Conservation (phyloP, 192 early-diverging fungal species). For the Linnemannia hyalina region DNA sequence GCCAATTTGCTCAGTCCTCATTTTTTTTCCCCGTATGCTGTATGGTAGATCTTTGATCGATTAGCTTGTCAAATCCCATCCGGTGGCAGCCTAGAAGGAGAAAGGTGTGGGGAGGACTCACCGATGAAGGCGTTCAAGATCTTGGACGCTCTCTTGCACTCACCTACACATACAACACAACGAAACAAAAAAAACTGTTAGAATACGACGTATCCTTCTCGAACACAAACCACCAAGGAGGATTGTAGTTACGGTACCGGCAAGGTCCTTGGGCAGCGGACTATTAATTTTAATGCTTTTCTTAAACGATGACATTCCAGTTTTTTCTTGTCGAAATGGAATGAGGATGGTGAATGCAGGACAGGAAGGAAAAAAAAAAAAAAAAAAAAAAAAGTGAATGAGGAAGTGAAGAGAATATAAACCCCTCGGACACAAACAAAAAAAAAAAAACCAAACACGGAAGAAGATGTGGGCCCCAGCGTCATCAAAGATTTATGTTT, state of each 20-base stretch:
- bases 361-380: too few relatives aligned
- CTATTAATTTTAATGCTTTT: conserved; percentile 7
- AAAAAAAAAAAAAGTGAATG: background rate
- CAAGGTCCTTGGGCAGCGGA: conserved; percentile 49
- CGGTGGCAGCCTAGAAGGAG: background rate
- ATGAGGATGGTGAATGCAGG: background rate
- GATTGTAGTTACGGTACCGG: conserved; percentile 8
- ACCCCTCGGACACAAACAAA: background rate
- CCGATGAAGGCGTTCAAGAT: conserved; percentile 67
- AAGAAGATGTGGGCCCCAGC: too few relatives aligned
- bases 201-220: too few relatives aligned
- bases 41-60: too few relatives aligned
- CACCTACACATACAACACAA: conserved; percentile 29
- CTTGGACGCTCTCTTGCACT: conserved; percentile 64
- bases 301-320: background rate
- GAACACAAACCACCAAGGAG: too few relatives aligned
- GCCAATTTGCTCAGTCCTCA: too few relatives aligned
- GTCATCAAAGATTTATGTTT: background rate
- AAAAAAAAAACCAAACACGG: conserved; percentile 44
- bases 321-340: background rate
- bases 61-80: background rate
- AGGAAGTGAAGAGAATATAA: background rate
- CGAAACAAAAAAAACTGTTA: background rate
- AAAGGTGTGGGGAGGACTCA: conserved; percentile 13
- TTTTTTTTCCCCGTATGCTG: too few relatives aligned